Evolutionary conservation across 345 rosid genomes (phyloP), one percentile per base, ranked within the genome.

Genomic region (Brassica nigra): DNA sequence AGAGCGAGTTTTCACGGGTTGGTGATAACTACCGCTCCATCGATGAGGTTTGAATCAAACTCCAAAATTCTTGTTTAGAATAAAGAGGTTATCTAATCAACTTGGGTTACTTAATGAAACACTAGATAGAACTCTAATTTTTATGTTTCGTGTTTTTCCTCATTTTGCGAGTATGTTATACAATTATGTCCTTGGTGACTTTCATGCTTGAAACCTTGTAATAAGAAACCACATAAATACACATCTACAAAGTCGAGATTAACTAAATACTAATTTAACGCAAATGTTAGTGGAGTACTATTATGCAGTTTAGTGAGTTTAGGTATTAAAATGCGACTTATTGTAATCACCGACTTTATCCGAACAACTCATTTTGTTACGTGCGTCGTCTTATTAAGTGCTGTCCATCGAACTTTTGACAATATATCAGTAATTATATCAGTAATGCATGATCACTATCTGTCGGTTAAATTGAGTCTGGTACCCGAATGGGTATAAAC

Each of bases 1-100:
- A 76, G 64, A 20, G 84, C 73, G 95, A 94, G 44, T 95, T 84
- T 67, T 90, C 98, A n/a, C 86, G 86, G 85, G 90, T 93, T 55
- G 89, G 89, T 52, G 99, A 95, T 80, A 83, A 92, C 44, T 95
- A 95, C 82, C 73, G 81, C 73, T 91, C 93, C 73, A 84, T 95
- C 73, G 94, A 92, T 78, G 90, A 95, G 94, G 99, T 95, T 71
- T 8, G 20, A 72, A 3, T 54, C 20, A 4, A 23, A 23, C 27
- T 23, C 27, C 27, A 23, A 23, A 23, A 23, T 23, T 23, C 27
- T 23, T 23, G 27, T 23, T 67, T 67, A 58, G 67, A 76, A 15
- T 39, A 67, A 58, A 76, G 61, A 76, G 73, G 61, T 76, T 3
- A 15, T 67, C 14, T 67, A 76, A 67, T 58, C 47, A 58, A 67